phyloP scores from a whole-genome alignment of 2,329 filamentous ascomycete genomes.

The Chaetothyriales sp. region DNA sequence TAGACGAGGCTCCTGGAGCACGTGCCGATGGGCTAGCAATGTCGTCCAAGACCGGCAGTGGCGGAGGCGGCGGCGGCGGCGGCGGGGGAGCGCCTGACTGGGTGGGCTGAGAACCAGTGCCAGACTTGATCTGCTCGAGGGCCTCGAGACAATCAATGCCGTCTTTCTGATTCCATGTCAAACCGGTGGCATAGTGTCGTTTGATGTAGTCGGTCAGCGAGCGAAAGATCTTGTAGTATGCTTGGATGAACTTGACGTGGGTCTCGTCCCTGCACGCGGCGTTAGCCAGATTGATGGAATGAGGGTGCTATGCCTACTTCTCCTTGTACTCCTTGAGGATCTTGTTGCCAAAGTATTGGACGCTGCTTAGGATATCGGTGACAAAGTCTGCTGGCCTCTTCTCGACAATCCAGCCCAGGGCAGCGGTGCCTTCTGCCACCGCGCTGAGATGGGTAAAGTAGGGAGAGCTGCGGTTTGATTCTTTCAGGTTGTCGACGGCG shows the following conservation, averaged over 20 bases:
- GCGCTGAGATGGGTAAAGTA: slow-evolving; percentile 72
- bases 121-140: slow-evolving; percentile 43
- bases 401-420: slow-evolving; percentile 82
- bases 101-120: slow-evolving; percentile 20
- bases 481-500: slow-evolving; percentile 65
- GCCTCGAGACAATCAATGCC: slow-evolving; percentile 58
- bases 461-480: slow-evolving; percentile 61
- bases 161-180: slow-evolving; percentile 75
- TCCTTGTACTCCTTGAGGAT: slow-evolving; percentile 86
- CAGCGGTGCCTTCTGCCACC: slow-evolving; percentile 78
- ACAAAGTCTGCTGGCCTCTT: slow-evolving; percentile 74
- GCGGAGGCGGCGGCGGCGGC: slow-evolving; percentile 39
- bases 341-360: slow-evolving; percentile 89
- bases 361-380: slow-evolving; percentile 65
- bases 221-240: slow-evolving; percentile 85
- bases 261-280: slow-evolving; percentile 49
- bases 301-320: slow-evolving; percentile 37
- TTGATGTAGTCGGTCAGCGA: slow-evolving; percentile 73
- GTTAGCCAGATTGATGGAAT: slow-evolving; percentile 12
- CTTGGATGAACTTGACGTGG: slow-evolving; percentile 77
- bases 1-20: slow-evolving; percentile 31
- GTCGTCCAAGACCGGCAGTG: slow-evolving; percentile 33
- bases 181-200: slow-evolving; percentile 62
- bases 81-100: slow-evolving; percentile 26
- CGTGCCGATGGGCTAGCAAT: slow-evolving; percentile 40